Percentiles rank a stretch among this genome's conserved stretches.
phyloP scores from a whole-genome alignment of 257 asterid genomes.

The Lantana camara region DNA sequence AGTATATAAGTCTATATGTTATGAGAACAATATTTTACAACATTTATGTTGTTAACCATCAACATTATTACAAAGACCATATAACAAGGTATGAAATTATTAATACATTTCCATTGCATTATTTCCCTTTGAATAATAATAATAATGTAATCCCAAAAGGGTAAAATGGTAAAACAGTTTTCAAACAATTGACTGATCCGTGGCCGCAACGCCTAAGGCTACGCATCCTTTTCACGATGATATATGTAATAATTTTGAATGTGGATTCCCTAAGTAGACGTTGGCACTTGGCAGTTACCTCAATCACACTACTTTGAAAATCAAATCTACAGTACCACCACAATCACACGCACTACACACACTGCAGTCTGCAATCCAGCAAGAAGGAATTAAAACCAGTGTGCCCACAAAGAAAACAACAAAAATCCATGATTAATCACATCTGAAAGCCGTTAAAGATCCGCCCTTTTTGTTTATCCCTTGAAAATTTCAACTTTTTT shows the following conservation, averaged over 20 bases:
- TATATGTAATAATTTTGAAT: conserved; percentile 40
- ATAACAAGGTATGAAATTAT: no score
- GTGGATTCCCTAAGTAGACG: conserved; percentile 49
- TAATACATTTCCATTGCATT: not conserved
- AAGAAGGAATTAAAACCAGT: conserved; percentile 16
- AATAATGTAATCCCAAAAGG: conserved; percentile 10
- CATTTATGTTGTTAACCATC: no score
- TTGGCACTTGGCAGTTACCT: conserved; percentile 49
- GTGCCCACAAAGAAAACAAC: conserved; percentile 25
- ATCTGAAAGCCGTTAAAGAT: conserved; percentile 22
- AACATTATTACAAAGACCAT: no score
- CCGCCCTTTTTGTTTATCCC: not conserved
- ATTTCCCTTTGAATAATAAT: not conserved
- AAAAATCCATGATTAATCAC: conserved; percentile 16
- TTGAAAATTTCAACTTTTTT: not conserved
- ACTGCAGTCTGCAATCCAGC: no score
- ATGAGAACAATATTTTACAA: no score
- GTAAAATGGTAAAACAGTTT: conserved; percentile 35
- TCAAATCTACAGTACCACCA: conserved; percentile 40
- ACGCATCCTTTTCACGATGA: conserved; percentile 21
- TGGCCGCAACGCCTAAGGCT: conserved; percentile 47
- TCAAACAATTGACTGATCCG: conserved; percentile 36
- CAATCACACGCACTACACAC: not conserved
- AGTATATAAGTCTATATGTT: no score
- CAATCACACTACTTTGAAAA: conserved; percentile 52